Evolutionary conservation across 345 rosid species (phyloP), one percentile per base, ranked within the genome.

Genomic region (Brassica nigra): DNA sequence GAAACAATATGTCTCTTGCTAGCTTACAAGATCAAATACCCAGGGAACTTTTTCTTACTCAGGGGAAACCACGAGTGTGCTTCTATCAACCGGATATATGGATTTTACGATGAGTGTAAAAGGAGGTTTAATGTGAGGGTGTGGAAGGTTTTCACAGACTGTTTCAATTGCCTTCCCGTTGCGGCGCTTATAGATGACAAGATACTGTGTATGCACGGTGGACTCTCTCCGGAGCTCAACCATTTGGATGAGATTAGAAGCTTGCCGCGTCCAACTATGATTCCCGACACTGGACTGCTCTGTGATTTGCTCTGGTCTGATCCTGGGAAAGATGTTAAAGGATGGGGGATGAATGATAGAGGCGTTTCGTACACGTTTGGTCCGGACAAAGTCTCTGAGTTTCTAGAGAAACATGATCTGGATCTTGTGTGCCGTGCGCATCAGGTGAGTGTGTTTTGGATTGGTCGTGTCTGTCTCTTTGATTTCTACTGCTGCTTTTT

Each of bases 301-400:
- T 92, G 97, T 83, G 97, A 94, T 85, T 84, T 94, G 88, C 92
- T 94, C 11, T 94, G 98, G 98, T 94, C 98, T 44, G 98, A 94
- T 82, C 98, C 98, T 71, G 93, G 88, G 59, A 90, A 85, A 80
- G 95, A 92, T 89, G 83, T 89, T 76, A 89, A 90, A 62, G 97
- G 97, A 27, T 94, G 98, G 98, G 98, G 49, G 57, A 84, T 87
- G 93, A 92, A 92, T 84, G 97, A 92, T 71, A 86, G 98, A 85
- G 98, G 98, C 68, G 98, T 94, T 76, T 94, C 98, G 0, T 90
- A 82, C 68, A 94, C 98, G 57, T 94, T 94, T 87, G 98, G 98
- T 18, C 83, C 92, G 1, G 98, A 94, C 78, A 89, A 79, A 80
- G 98, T 94, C 66, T 82, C 91, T 6, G 97, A 92, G 66, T 88